These are phyloP conservation scores for Tuber umbilicatum DNA, from an alignment of 495 filamentous ascomycete species.

Conservation along the genomic window DNA sequence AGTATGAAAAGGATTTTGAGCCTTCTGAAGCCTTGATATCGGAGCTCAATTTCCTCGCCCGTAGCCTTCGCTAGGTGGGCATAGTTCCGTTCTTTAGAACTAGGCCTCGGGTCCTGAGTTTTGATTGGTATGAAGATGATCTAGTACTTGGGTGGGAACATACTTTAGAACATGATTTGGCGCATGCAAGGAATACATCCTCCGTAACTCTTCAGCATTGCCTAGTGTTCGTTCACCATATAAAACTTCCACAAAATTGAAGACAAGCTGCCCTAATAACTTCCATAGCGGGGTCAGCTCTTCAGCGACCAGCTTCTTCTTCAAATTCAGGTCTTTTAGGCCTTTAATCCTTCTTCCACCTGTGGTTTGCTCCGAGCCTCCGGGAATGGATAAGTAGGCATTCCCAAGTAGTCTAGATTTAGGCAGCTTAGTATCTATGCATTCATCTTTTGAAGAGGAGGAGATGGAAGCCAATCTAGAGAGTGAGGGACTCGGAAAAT, in stretches of 20 bases:
- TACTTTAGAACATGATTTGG: conserved; percentile 86
- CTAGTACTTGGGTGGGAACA: conserved; percentile 12
- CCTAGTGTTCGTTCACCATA: no score
- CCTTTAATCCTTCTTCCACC: conserved; percentile 25
- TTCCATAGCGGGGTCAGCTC: conserved; percentile 34
- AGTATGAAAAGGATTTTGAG: conserved; percentile 86
- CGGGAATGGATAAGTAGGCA: no score
- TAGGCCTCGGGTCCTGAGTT: conserved; percentile 65
- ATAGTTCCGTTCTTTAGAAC: conserved; percentile 92
- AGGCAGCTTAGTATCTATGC: conserved; percentile 49
- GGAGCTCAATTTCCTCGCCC: conserved; percentile 64
- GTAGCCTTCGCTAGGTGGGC: conserved; percentile 53
- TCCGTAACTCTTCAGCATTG: no score
- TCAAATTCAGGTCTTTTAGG: no score
- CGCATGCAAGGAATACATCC: conserved; percentile 70
- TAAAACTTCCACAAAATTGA: no score
- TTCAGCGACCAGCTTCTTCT: conserved; percentile 50
- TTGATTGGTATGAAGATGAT: conserved; percentile 16
- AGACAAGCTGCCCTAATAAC: no score
- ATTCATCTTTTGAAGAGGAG: conserved; percentile 52
- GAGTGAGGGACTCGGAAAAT: conserved; percentile 63
- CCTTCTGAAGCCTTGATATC: conserved; percentile 92
- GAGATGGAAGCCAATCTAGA: conserved; percentile 52
- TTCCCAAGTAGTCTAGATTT: conserved; percentile 46
- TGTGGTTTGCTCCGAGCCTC: conserved; percentile 5